Evolutionary conservation across 2,329 filamentous ascomycete genomes (phyloP), one percentile per base, ranked within the genome.

Genomic region (Aspergillus floridensis): DNA sequence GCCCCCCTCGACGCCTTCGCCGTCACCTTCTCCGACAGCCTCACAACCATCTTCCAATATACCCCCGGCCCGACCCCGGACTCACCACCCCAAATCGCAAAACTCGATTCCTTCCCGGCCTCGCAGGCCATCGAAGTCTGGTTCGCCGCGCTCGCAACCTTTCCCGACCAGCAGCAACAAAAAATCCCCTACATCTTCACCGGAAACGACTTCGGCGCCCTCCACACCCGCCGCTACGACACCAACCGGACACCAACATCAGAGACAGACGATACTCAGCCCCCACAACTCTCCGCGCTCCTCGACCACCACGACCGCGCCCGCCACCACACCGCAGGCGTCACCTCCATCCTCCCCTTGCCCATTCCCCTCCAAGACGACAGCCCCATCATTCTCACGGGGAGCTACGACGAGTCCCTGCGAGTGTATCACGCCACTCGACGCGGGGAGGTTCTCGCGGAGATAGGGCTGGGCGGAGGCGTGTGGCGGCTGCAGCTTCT

Each of bases 331-430:
- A 80, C 81, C n/a, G 92, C 92, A 1, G 93, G 95, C 11, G 90
- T 98, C 1, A 96, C 93, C 0, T 86, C 91, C 2, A 95, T 98
- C 56, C 75, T 97, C 2, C 91, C 92, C 0, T 77, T 96, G 2
- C 70, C 81, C 1, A 68, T 73, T 1, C 65, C 71, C 0, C 47
- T 70, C 5, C 65, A 72, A 8, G 78, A 82, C 8, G 77, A 78
- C 3, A 80, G 81, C 1, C 79, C 81, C 4, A 70, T 95, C 4
- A 74, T 96, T 2, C 69, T 96, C 2, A 97, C 93, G 0, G 95
- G 95, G 4, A 96, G 91, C 70, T 99, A 98, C 70, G 95, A 98
- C 68, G 93, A 98, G 67, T 81, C 83, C 61, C 79, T 98, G 19
- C 85, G 93, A 12, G 80, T 96, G 1, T 80, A 81, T 53, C 70